phyloP scores from a whole-genome alignment of 768 basidiomycete genomes.

The Russula sp. region DNA sequence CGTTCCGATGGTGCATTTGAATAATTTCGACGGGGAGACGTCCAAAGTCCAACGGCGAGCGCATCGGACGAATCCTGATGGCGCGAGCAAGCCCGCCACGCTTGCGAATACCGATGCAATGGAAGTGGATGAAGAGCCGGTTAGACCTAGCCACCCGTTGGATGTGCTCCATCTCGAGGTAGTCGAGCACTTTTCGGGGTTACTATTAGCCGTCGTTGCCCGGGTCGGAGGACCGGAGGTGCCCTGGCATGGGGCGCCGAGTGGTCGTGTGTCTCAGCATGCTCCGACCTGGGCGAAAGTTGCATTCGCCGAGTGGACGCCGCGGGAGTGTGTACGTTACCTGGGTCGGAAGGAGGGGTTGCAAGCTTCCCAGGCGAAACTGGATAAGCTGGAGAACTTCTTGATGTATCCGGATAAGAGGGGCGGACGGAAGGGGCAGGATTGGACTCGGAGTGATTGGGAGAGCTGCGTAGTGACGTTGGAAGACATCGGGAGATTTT shows the following conservation, averaged over 20 bases:
- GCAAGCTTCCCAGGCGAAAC: not conserved
- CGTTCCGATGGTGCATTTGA: slow-evolving; percentile 35
- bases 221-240: slow-evolving; percentile 53
- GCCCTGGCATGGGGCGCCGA: slow-evolving; percentile 30
- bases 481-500: slow-evolving; percentile 47
- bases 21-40: slow-evolving; percentile 39
- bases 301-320: slow-evolving; percentile 50
- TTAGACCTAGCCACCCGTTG: slow-evolving; percentile 54
- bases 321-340: slow-evolving; percentile 56
- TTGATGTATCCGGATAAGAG: slow-evolving; percentile 45
- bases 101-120: slow-evolving; percentile 40
- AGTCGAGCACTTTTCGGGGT: slow-evolving; percentile 61
- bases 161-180: slow-evolving; percentile 67
- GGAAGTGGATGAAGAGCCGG: slow-evolving; percentile 54
- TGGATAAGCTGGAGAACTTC: slow-evolving; percentile 29
- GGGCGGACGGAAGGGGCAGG: slow-evolving; percentile 65
- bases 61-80: slow-evolving; percentile 20
- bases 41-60: slow-evolving; percentile 31
- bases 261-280: slow-evolving; percentile 49
- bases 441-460: slow-evolving; percentile 75
- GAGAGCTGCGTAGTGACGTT: slow-evolving; percentile 49
- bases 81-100: slow-evolving; percentile 29
- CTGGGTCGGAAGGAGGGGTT: slow-evolving; percentile 43
- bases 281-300: slow-evolving; percentile 52
- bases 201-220: slow-evolving; percentile 56